Percentiles rank a stretch among this genome's conserved stretches.
Conservation (phyloP, 371 early-diverging fungal genomes). For the Lichtheimia ramosa region DNA sequence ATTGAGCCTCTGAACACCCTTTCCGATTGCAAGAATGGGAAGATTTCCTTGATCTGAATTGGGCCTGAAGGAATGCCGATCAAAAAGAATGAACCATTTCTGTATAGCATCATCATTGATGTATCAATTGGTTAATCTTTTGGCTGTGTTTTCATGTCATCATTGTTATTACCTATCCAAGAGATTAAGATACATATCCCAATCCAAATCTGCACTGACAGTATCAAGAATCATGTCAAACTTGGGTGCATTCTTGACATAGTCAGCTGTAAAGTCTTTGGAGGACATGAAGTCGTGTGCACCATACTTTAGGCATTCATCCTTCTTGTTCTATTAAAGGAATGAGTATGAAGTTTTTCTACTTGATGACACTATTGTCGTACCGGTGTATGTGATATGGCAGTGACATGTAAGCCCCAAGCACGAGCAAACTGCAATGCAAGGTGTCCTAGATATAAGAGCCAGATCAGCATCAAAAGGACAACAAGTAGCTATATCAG, state of each 20-base stretch:
- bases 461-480: no score
- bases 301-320: constrained; percentile 68
- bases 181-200: constrained; percentile 44
- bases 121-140: no score
- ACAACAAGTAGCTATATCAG: no score
- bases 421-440: constrained; percentile 63
- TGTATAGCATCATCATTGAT: background rate
- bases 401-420: constrained; percentile 59
- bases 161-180: constrained; percentile 19
- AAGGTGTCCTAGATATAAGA: constrained; percentile 51
- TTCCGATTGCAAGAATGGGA: constrained; percentile 28
- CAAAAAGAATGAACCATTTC: constrained; percentile 51
- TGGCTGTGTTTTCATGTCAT: background rate
- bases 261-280: constrained; percentile 35
- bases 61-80: constrained; percentile 51
- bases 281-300: constrained; percentile 57
- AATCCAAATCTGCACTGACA: constrained; percentile 41
- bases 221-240: constrained; percentile 57
- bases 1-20: constrained; percentile 35
- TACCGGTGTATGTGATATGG: constrained; percentile 28
- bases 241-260: constrained; percentile 22
- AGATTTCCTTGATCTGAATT: constrained; percentile 18
- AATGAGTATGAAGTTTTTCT: background rate
- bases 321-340: constrained; percentile 52
- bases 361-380: background rate